A percentile compares a stretch with the other conserved stretches of the same genome.
phyloP scores from a whole-genome alignment of 441 rosid species.

The Monsonia emarginata region DNA sequence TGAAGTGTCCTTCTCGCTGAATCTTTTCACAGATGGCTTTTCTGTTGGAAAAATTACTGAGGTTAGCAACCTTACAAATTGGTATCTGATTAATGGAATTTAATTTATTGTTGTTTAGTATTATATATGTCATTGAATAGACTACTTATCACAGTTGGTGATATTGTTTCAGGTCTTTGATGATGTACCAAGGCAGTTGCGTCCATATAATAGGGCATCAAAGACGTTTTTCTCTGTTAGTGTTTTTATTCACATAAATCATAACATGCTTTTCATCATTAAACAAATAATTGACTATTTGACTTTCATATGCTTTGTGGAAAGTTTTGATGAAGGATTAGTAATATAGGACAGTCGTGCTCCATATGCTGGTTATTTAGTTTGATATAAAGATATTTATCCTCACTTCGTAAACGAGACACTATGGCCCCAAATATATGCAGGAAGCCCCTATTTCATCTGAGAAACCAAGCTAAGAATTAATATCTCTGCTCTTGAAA shows the following conservation, averaged over 20 bases:
- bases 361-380: not conserved
- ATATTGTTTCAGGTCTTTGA: constrained; percentile 15
- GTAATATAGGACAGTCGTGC: not conserved
- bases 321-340: not conserved
- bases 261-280: not conserved
- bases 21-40: constrained; percentile 24
- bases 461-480: not conserved
- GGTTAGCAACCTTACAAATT: constrained; percentile 15
- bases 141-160: constrained; percentile 1
- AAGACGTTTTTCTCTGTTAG: constrained; percentile 22
- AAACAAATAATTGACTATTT: no score
- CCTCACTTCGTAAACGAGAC: not conserved
- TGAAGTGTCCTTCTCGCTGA: constrained; percentile 22
- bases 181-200: constrained; percentile 16
- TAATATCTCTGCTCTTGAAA: not conserved
- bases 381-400: not conserved
- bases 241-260: not conserved
- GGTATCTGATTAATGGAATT: not conserved
- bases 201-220: constrained; percentile 21
- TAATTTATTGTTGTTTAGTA: not conserved
- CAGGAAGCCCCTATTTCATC: not conserved
- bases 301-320: not conserved
- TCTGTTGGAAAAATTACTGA: constrained; percentile 20
- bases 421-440: not conserved
- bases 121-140: not conserved